Percentiles rank a stretch among this genome's conserved stretches.
phyloP scores from a whole-genome alignment of 164 flowering plant genomes.

The Vitis rupestris region DNA sequence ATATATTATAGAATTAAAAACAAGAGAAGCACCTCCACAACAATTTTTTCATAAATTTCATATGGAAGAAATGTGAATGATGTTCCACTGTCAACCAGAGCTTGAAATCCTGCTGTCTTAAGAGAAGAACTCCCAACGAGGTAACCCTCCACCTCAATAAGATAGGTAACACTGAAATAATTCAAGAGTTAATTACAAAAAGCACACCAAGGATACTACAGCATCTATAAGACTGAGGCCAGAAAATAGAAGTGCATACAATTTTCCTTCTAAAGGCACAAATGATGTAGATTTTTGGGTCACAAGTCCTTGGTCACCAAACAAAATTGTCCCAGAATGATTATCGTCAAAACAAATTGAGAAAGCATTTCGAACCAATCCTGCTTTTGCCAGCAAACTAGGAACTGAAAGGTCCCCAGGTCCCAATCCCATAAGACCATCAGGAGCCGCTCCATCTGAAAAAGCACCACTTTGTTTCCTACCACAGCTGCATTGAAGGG shows the following conservation, averaged over 20 bases:
- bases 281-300: conserved; percentile 19
- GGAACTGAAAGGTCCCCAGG: conserved; percentile 18
- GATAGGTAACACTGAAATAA: conserved; percentile 13
- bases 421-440: conserved; percentile 26
- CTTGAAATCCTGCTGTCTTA: conserved; percentile 10
- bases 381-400: conserved; percentile 18
- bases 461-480: conserved; percentile 22
- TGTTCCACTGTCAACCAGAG: conserved; percentile 23
- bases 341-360: conserved; percentile 23
- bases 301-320: conserved; percentile 20
- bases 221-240: too few species aligned
- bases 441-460: conserved; percentile 27
- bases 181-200: background rate
- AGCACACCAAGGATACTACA: background rate
- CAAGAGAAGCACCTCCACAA: conserved; percentile 9
- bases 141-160: conserved; percentile 13
- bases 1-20: background rate
- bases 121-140: conserved; percentile 21
- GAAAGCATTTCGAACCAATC: conserved; percentile 17
- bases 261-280: conserved; percentile 13
- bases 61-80: conserved; percentile 27
- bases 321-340: conserved; percentile 21
- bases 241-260: conserved; percentile 8
- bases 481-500: conserved; percentile 23
- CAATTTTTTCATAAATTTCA: conserved; percentile 9